phyloP scores from a whole-genome alignment of 2,329 filamentous ascomycete genomes.

The Whalleya microplaca region DNA sequence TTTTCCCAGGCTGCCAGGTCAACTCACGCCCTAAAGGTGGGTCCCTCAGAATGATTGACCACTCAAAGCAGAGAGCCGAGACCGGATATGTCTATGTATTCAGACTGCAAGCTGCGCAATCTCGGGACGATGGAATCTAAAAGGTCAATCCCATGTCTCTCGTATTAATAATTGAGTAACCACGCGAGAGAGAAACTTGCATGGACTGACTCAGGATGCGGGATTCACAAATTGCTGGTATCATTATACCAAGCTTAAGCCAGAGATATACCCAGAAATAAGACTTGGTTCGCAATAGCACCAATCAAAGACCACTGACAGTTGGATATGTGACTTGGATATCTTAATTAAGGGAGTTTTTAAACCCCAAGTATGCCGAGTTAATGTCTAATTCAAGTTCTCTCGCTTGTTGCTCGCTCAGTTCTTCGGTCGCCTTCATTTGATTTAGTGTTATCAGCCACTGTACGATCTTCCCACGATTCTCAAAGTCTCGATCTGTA shows the following conservation, averaged over 20 bases:
- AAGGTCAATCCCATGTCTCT: neutral
- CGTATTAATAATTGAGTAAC: neutral
- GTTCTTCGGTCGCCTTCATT: slow-evolving; percentile 93
- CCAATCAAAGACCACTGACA: neutral
- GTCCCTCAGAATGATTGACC: slow-evolving; percentile 5
- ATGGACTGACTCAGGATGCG: neutral
- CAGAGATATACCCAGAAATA: neutral
- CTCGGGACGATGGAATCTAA: neutral
- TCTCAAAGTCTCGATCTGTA: slow-evolving; percentile 92
- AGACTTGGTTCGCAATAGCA: neutral
- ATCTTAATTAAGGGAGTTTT: slow-evolving; percentile 62
- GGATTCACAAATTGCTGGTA: neutral
- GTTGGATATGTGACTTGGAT: slow-evolving; percentile 15
- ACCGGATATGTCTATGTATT: slow-evolving; percentile 11
- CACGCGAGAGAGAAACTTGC: neutral
- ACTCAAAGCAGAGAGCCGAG: slow-evolving; percentile 8
- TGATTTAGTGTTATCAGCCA: slow-evolving; percentile 98
- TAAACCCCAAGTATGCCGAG: slow-evolving; percentile 92
- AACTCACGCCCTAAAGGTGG: slow-evolving; percentile 21
- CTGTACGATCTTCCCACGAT: slow-evolving; percentile 94
- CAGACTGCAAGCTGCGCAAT: slow-evolving; percentile 1
- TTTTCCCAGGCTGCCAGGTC: slow-evolving; percentile 2
- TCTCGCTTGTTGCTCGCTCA: slow-evolving; percentile 83
- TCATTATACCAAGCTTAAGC: neutral
- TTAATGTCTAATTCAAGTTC: slow-evolving; percentile 94